A percentile compares a stretch with the other conserved stretches of the same genome.
These are phyloP conservation scores for Datisca glomerata DNA, from an alignment of 306 rosid genomes.

Conservation along the genomic window DNA sequence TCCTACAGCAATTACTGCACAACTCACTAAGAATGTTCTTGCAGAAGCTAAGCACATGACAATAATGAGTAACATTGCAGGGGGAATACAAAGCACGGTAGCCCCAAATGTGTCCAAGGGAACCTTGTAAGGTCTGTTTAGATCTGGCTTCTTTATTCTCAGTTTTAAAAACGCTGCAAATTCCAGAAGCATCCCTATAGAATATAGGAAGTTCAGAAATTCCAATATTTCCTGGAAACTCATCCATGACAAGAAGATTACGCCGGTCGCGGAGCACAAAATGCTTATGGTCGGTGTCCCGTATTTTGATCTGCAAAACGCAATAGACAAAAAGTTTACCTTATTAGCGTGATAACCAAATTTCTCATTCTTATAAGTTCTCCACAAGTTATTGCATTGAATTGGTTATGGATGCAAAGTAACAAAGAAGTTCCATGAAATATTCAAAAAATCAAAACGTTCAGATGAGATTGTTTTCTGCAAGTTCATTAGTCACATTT, in stretches of 20 bases:
- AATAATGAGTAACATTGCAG: conserved; percentile 56
- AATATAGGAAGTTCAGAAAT: conserved; percentile 74
- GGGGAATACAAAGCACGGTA: conserved; percentile 61
- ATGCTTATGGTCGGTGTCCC: conserved; percentile 87
- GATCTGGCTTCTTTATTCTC: conserved; percentile 61
- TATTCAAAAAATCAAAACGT: no score
- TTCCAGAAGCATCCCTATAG: conserved; percentile 85
- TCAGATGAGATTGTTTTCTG: no score
- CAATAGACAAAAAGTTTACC: no score
- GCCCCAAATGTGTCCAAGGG: conserved; percentile 64
- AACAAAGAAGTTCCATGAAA: no score
- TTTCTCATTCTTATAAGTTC: no score
- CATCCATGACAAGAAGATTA: conserved; percentile 88
- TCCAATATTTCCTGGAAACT: conserved; percentile 83
- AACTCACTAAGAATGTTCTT: conserved; percentile 51
- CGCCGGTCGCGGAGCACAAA: conserved; percentile 73
- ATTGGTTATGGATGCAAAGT: no score
- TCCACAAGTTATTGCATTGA: no score
- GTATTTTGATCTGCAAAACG: conserved; percentile 52
- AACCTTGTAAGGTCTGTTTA: conserved; percentile 71
- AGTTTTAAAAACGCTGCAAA: conserved; percentile 66
- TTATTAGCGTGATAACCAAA: no score
- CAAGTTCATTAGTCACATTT: no score
- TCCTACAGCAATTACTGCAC: conserved; percentile 42
- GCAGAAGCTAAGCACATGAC: conserved; percentile 83